These are phyloP conservation scores for Taphrina flavorubra DNA, from an alignment of 1,139 yeast genomes.

Conservation along the genomic window DNA sequence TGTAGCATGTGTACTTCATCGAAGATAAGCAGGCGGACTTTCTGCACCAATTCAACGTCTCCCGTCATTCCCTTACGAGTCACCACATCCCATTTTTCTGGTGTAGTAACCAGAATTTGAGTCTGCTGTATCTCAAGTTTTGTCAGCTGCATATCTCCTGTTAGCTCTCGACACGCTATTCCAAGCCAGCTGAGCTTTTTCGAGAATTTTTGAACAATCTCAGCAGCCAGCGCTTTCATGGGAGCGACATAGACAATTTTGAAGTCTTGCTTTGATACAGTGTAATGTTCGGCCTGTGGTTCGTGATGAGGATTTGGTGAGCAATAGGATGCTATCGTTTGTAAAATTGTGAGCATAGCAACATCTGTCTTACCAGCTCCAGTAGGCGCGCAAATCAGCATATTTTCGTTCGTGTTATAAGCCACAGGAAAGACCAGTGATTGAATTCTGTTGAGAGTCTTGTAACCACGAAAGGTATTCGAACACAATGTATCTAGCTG, in stretches of 20 bases:
- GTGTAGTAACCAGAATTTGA: constrained; percentile 93
- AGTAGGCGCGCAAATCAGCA: constrained; percentile 98
- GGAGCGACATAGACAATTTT: constrained; percentile 96
- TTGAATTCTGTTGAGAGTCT: constrained; percentile 83
- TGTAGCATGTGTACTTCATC: constrained; percentile 97
- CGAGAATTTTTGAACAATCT: constrained; percentile 88
- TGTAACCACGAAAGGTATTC: constrained; percentile 82
- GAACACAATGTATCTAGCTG: constrained; percentile 76
- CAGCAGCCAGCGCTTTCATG: constrained; percentile 94
- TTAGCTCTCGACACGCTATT: constrained; percentile 81
- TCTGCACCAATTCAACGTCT: constrained; percentile 82
- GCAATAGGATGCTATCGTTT: constrained; percentile 76
- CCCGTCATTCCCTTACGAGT: constrained; percentile 81
- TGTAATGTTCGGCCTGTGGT: constrained; percentile 54
- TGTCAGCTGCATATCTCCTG: constrained; percentile 97
- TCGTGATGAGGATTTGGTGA: constrained; percentile 47
- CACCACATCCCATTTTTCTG: constrained; percentile 99
- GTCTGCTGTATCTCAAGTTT: constrained; percentile 80
- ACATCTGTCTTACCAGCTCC: constrained; percentile 99
- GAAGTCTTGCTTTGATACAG: constrained; percentile 78
- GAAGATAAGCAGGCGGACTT: constrained; percentile 81
- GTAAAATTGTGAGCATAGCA: constrained; percentile 81
- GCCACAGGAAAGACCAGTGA: constrained; percentile 91
- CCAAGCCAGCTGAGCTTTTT: constrained; percentile 83
- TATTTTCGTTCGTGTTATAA: constrained; percentile 88